phyloP scores from a whole-genome alignment of 176 grass and related monocot species.

The bread wheat (Triticum aestivum) region DNA sequence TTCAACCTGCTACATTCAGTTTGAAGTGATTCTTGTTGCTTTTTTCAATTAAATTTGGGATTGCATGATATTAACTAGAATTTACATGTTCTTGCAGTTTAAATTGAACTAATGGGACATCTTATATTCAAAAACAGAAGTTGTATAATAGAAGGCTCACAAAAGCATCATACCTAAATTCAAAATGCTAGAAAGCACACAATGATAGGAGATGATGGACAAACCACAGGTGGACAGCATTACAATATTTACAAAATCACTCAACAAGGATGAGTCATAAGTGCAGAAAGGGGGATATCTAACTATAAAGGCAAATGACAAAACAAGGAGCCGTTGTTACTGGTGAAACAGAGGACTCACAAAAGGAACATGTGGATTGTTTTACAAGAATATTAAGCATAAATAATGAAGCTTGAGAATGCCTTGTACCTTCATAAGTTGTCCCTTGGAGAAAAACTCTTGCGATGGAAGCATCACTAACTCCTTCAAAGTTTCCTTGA shows the following conservation, averaged over 20 bases:
- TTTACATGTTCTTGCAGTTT: not conserved
- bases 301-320: not conserved
- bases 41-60: conserved; percentile 13
- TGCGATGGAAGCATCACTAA: conserved; percentile 99
- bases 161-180: not conserved
- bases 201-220: too few species aligned
- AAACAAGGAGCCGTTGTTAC: not conserved
- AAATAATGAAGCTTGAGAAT: not conserved
- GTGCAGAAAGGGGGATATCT: not conserved
- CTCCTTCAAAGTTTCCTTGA: conserved; percentile 98
- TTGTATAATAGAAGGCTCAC: not conserved
- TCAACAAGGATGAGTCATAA: not conserved
- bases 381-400: not conserved
- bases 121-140: too few species aligned
- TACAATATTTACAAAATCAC: not conserved
- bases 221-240: too few species aligned
- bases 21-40: not conserved
- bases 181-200: not conserved
- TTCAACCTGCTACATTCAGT: conserved; percentile 14
- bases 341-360: not conserved
- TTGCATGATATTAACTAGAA: not conserved
- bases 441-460: conserved; percentile 92
- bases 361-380: not conserved
- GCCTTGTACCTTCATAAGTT: conserved; percentile 83
- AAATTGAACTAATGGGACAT: too few species aligned